These are phyloP conservation scores for Telfairia occidentalis DNA, from an alignment of 331 rosid genomes.

Conservation along the genomic window DNA sequence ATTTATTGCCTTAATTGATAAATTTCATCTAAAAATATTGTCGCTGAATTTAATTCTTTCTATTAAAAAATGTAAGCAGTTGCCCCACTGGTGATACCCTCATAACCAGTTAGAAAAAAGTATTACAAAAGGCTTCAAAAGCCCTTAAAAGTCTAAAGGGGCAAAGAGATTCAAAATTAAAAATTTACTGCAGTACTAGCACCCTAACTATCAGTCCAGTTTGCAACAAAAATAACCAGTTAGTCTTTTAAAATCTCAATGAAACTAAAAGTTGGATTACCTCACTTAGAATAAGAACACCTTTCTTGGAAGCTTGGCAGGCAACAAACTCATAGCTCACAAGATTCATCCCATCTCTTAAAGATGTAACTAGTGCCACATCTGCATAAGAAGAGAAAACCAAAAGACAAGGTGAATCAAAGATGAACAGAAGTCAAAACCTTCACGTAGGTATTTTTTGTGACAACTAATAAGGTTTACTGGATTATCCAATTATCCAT, in stretches of 20 bases:
- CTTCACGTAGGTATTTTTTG: background rate
- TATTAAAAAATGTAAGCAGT: background rate
- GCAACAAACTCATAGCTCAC: conserved; percentile 97
- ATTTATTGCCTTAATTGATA: background rate
- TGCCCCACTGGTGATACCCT: background rate
- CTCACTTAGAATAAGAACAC: conserved; percentile 96
- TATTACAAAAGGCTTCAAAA: background rate
- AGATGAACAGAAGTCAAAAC: background rate
- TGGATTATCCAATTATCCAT: background rate
- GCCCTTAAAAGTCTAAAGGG: background rate
- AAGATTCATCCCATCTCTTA: conserved; percentile 98
- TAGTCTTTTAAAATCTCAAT: background rate
- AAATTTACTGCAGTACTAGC: background rate
- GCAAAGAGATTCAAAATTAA: background rate
- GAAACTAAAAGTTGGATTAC: conserved; percentile 25
- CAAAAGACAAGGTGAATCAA: background rate
- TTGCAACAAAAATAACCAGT: background rate
- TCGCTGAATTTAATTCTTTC: background rate
- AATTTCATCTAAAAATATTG: background rate
- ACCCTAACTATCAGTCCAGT: background rate
- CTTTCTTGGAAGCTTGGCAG: conserved; percentile 92
- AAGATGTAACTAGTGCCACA: conserved; percentile 91
- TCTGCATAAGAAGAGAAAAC: conserved; percentile 27
- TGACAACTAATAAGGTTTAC: background rate
- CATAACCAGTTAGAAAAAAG: background rate